phyloP scores from a whole-genome alignment of 768 basidiomycete species.

The Amanita fuliginea region DNA sequence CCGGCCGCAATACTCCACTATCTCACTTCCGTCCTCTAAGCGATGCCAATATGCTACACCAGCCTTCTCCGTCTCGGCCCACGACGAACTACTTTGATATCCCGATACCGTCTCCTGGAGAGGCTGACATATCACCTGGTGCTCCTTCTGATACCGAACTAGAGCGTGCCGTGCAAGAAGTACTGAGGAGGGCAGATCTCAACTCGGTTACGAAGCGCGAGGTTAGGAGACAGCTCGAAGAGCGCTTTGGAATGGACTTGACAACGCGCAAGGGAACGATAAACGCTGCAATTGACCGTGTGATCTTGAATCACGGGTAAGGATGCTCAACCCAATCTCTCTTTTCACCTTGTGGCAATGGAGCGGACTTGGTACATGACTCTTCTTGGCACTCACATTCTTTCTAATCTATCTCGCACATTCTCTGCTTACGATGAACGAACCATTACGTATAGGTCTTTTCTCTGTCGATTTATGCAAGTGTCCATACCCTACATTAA shows the following conservation, averaged over 20 bases:
- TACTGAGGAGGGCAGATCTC: conserved; percentile 72
- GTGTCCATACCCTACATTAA: conserved; percentile 3
- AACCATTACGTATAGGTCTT: background rate
- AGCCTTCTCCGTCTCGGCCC: conserved; percentile 60
- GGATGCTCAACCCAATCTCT: background rate
- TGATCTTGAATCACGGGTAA: conserved; percentile 42
- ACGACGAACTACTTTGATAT: conserved; percentile 71
- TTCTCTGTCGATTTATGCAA: background rate
- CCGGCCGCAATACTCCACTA: conserved; percentile 65
- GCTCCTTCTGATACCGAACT: conserved; percentile 60
- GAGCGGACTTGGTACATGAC: background rate
- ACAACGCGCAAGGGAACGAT: conserved; percentile 60
- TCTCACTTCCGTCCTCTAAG: conserved; percentile 30
- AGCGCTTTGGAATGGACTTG: conserved; percentile 70
- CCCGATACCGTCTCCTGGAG: conserved; percentile 42
- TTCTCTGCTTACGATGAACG: background rate
- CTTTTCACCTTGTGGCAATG: background rate
- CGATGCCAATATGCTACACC: conserved; percentile 24
- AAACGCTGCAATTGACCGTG: conserved; percentile 68
- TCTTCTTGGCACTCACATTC: conserved; percentile 1
- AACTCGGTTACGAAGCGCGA: conserved; percentile 89
- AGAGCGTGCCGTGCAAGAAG: conserved; percentile 61
- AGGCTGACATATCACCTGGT: conserved; percentile 32
- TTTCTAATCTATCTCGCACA: background rate
- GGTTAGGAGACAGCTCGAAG: conserved; percentile 76